phyloP scores from a whole-genome alignment of 1,284 basidiomycete genomes.

The Austroboletus rostrupii region DNA sequence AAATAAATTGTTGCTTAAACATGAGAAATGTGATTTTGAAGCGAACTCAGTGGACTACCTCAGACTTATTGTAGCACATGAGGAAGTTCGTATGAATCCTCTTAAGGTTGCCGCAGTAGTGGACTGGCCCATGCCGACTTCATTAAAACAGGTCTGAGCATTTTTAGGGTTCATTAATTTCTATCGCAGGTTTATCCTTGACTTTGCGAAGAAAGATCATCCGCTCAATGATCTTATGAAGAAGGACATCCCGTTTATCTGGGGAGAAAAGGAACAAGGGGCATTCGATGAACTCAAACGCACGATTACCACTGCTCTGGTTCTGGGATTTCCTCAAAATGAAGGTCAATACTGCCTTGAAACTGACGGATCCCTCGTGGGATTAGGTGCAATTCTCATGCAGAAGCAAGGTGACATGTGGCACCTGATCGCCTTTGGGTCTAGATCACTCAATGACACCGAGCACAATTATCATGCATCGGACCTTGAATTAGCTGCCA shows the following conservation, averaged over 20 bases:
- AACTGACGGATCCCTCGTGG: neutral
- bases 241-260: too few species aligned
- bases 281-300: neutral
- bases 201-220: neutral
- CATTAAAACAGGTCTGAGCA: too few species aligned
- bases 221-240: neutral
- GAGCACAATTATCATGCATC: neutral
- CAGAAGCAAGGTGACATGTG: neutral
- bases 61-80: too few species aligned
- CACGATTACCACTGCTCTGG: neutral
- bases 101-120: too few species aligned
- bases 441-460: neutral
- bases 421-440: neutral
- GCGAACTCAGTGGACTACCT: too few species aligned
- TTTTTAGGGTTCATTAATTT: too few species aligned
- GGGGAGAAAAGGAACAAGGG: too few species aligned
- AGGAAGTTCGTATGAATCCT: too few species aligned
- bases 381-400: neutral
- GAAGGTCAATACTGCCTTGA: neutral
- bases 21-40: too few species aligned
- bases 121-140: too few species aligned
- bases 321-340: neutral
- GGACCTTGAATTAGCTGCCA: neutral
- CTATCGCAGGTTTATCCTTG: too few species aligned
- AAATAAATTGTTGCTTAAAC: neutral